These are phyloP conservation scores for Medicago lupulina DNA, from an alignment of 306 rosid species.

Conservation along the genomic window DNA sequence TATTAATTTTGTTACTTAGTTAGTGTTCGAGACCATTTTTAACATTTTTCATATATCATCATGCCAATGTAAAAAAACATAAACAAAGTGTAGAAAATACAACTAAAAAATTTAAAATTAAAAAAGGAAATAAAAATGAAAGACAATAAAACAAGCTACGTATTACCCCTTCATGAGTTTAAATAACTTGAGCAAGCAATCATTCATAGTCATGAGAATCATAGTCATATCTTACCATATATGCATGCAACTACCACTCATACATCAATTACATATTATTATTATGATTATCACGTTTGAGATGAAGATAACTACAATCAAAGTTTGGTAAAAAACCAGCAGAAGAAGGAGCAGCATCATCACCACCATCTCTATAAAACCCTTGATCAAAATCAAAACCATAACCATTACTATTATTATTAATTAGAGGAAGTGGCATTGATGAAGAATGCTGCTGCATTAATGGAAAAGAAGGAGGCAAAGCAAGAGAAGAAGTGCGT, in stretches of 20 bases:
- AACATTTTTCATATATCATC: too few species aligned
- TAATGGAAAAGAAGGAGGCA: not conserved
- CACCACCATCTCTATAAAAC: slow-evolving; percentile 14
- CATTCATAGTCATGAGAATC: too few species aligned
- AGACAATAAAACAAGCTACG: too few species aligned
- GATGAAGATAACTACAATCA: not conserved
- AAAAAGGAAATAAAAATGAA: too few species aligned
- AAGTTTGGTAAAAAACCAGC: not conserved
- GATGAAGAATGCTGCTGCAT: not conserved
- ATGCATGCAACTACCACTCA: not conserved
- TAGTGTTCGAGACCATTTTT: too few species aligned
- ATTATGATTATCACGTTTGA: not conserved
- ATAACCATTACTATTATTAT: not conserved
- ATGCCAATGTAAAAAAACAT: too few species aligned
- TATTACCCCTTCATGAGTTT: too few species aligned
- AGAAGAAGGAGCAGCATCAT: not conserved
- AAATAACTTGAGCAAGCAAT: too few species aligned
- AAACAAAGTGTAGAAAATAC: too few species aligned
- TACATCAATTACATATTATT: slow-evolving; percentile 1
- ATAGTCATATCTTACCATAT: too few species aligned
- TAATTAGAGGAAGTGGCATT: not conserved
- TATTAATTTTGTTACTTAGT: too few species aligned
- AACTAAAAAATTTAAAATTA: too few species aligned
- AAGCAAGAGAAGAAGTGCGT: not conserved
- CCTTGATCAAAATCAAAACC: slow-evolving; percentile 15